These are phyloP conservation scores for Schizonepeta tenuifolia DNA, from an alignment of 257 asterid species.

Conservation along the genomic window DNA sequence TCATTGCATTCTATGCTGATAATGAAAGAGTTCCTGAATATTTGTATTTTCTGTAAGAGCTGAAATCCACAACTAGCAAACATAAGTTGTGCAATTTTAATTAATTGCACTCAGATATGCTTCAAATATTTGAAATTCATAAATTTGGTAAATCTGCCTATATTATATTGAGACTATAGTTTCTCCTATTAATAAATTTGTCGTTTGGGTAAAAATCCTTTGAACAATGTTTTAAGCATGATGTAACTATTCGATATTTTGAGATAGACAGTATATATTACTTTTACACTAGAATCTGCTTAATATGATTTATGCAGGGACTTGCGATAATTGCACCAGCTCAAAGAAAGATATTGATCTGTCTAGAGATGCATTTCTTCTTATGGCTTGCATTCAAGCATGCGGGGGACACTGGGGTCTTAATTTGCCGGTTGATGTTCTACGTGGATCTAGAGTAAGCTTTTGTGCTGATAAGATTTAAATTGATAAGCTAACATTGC, in stretches of 20 bases:
- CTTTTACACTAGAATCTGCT: constrained; percentile 15
- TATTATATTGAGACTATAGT: background rate
- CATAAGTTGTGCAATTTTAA: background rate
- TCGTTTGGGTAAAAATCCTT: background rate
- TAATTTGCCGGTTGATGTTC: constrained; percentile 87
- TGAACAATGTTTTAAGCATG: constrained; percentile 13
- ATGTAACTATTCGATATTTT: constrained; percentile 1
- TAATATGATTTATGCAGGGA: constrained; percentile 55
- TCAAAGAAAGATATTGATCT: constrained; percentile 67
- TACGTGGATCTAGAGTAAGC: constrained; percentile 96
- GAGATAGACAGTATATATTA: constrained; percentile 15
- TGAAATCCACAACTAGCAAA: background rate
- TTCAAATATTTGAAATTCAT: background rate
- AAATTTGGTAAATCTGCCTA: constrained; percentile 1
- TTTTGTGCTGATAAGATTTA: constrained; percentile 31
- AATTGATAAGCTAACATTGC: constrained; percentile 8
- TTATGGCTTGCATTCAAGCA: constrained; percentile 78
- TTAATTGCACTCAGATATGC: background rate
- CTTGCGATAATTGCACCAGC: constrained; percentile 90
- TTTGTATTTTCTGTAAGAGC: background rate
- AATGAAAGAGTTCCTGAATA: constrained; percentile 6
- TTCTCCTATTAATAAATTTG: constrained; percentile 16
- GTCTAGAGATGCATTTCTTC: constrained; percentile 95
- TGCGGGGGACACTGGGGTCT: constrained; percentile 92
- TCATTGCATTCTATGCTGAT: constrained; percentile 1